Percentiles rank a stretch among this genome's conserved stretches.
Conservation (phyloP, 2,329 filamentous ascomycete species). For the Monilinia fructicola region DNA sequence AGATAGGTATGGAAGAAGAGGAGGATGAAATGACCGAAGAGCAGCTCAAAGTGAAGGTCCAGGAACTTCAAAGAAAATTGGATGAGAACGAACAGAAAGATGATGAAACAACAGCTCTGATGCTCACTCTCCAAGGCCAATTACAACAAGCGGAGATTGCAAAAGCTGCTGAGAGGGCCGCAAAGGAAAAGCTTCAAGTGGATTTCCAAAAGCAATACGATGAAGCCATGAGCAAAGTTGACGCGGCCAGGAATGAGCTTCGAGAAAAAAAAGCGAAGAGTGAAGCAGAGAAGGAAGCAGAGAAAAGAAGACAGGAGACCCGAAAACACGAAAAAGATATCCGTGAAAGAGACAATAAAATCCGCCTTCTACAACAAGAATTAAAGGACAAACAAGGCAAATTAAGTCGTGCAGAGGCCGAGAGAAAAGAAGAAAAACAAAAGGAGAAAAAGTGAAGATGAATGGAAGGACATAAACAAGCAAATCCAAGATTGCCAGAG, state of each 20-base stretch:
- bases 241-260: not conserved
- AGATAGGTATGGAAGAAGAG: not conserved
- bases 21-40: not conserved
- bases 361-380: not conserved
- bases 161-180: not conserved
- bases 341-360: not conserved
- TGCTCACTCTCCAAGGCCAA: not conserved
- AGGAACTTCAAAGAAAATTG: not conserved
- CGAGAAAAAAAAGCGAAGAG: not conserved
- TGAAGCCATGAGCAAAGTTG: not conserved
- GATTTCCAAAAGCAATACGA: not conserved
- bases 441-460: not conserved
- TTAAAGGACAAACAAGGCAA: not conserved
- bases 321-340: not conserved
- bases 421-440: not conserved
- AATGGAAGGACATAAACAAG: not conserved
- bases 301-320: not conserved
- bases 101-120: not conserved
- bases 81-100: not conserved
- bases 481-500: not conserved
- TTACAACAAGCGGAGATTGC: not conserved
- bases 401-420: not conserved
- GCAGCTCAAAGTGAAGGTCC: not conserved
- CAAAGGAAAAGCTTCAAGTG: not conserved
- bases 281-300: not conserved